Conservation (phyloP, 2,329 filamentous ascomycete species). For the Ophiocordyceps camponoti-floridani region DNA sequence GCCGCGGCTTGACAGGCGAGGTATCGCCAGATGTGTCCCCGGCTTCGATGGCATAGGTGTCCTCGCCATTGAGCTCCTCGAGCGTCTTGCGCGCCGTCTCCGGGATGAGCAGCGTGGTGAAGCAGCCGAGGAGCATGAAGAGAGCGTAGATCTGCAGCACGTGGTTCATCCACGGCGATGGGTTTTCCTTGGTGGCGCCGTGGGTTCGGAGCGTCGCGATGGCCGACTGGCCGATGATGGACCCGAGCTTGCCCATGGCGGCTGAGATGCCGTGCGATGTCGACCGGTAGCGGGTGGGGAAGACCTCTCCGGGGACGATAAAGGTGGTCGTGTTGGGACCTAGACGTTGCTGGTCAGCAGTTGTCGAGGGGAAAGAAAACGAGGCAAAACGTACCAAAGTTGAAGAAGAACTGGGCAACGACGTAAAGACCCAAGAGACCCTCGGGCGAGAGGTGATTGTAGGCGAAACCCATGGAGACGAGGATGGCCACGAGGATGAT, state of each 20-base stretch:
- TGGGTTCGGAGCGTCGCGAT: slow-evolving; percentile 33
- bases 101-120: slow-evolving; percentile 52
- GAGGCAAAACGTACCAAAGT: slow-evolving; percentile 21
- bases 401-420: slow-evolving; percentile 40
- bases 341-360: slow-evolving; percentile 1
- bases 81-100: slow-evolving; percentile 62
- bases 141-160: slow-evolving; percentile 58
- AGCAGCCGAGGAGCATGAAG: slow-evolving; percentile 58
- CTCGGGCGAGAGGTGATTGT: slow-evolving; percentile 30
- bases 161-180: slow-evolving; percentile 54
- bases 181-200: slow-evolving; percentile 19
- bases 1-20: background rate
- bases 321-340: slow-evolving; percentile 39
- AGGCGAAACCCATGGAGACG: slow-evolving; percentile 44
- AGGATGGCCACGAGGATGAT: slow-evolving; percentile 41
- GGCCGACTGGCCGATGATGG: slow-evolving; percentile 38
- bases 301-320: slow-evolving; percentile 37
- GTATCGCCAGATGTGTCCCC: background rate
- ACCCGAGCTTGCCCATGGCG: slow-evolving; percentile 35
- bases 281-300: slow-evolving; percentile 37
- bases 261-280: slow-evolving; percentile 40
- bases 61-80: slow-evolving; percentile 35
- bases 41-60: slow-evolving; percentile 10
- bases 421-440: slow-evolving; percentile 38
- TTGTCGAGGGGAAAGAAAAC: background rate